Evolutionary conservation across 805 yeast species (phyloP).

Genomic region (Metschnikowia peoriensis): DNA sequence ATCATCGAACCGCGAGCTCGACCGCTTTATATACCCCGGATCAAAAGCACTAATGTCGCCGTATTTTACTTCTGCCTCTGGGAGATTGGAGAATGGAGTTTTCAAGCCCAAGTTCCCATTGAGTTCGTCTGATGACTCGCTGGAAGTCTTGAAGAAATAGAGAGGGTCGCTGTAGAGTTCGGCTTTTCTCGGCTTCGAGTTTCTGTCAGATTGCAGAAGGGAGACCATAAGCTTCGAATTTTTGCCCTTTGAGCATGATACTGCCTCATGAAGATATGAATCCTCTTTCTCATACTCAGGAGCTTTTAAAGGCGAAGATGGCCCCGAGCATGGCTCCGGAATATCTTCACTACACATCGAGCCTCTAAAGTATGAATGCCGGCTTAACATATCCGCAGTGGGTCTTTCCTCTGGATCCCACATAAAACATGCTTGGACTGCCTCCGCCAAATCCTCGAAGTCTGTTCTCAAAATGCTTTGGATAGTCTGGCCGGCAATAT

Average conservation of each 20-base stretch:
- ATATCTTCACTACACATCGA: conserved; percentile 22
- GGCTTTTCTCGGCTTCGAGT: conserved; percentile 9
- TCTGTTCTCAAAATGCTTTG: conserved; percentile 11
- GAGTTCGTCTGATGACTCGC: conserved; percentile 10
- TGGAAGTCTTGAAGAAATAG: conserved; percentile 10
- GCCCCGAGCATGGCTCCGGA: conserved; percentile 1
- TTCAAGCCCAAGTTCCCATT: conserved; percentile 4
- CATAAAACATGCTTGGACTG: conserved; percentile 50
- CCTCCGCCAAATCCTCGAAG: conserved; percentile 39
- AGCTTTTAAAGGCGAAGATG: conserved; percentile 7
- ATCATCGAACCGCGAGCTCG: conserved; percentile 9
- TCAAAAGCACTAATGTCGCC: conserved; percentile 4
- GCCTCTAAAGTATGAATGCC: conserved; percentile 53
- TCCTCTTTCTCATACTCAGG: conserved; percentile 1
- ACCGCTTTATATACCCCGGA: conserved; percentile 5
- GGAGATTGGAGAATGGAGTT: conserved; percentile 7
- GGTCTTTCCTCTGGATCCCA: conserved; percentile 81
- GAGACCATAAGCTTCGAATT: conserved; percentile 6
- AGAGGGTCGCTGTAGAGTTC: conserved; percentile 13
- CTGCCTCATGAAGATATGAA: not conserved
- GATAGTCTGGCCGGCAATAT: conserved; percentile 45
- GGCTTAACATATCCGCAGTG: conserved; percentile 46
- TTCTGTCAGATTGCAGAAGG: conserved; percentile 11
- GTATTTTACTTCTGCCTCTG: conserved; percentile 4
- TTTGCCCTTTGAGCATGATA: conserved; percentile 1